Conservation (phyloP, 2,329 filamentous ascomycete genomes). For the Xylaria sp. region DNA sequence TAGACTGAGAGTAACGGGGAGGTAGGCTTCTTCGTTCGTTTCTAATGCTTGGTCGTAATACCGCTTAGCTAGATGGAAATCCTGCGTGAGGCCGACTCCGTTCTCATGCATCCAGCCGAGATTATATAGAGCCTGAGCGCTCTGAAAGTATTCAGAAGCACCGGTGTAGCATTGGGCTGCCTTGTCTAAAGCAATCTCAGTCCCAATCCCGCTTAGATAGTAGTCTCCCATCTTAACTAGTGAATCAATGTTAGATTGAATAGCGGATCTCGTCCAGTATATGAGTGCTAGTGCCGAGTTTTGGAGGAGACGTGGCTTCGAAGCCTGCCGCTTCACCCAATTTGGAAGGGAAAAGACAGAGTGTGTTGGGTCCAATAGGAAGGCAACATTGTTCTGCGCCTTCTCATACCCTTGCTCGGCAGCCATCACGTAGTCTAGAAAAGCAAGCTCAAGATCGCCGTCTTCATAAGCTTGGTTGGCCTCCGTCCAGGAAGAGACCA, state of each 20-base stretch:
- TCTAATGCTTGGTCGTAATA: conserved; percentile 94
- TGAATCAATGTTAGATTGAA: conserved; percentile 92
- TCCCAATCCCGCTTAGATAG: conserved; percentile 85
- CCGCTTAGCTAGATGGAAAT: conserved; percentile 96
- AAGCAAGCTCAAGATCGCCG: conserved; percentile 81
- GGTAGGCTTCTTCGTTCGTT: conserved; percentile 91
- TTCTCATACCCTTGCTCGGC: conserved; percentile 93
- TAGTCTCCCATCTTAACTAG: conserved; percentile 99
- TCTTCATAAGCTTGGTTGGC: conserved; percentile 84
- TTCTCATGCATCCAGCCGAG: conserved; percentile 99
- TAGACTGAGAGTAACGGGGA: conserved; percentile 89
- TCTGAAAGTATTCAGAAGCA: conserved; percentile 90
- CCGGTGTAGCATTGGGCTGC: conserved; percentile 93
- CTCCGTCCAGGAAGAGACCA: conserved; percentile 83
- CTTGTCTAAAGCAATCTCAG: conserved; percentile 78
- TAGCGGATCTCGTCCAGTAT: conserved; percentile 95
- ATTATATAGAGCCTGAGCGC: conserved; percentile 96
- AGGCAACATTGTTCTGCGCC: conserved; percentile 90
- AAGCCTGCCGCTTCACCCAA: conserved; percentile 60
- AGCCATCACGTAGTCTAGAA: conserved; percentile 85
- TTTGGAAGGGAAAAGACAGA: conserved; percentile 68
- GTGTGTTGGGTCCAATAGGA: conserved; percentile 79
- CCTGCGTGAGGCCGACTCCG: conserved; percentile 89
- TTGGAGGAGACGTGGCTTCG: conserved; percentile 56
- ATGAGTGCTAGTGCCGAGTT: conserved; percentile 77